Percentiles rank a stretch among this genome's conserved stretches.
phyloP scores from a whole-genome alignment of 1,139 yeast genomes.

The Saccharomyces pastorianus region DNA sequence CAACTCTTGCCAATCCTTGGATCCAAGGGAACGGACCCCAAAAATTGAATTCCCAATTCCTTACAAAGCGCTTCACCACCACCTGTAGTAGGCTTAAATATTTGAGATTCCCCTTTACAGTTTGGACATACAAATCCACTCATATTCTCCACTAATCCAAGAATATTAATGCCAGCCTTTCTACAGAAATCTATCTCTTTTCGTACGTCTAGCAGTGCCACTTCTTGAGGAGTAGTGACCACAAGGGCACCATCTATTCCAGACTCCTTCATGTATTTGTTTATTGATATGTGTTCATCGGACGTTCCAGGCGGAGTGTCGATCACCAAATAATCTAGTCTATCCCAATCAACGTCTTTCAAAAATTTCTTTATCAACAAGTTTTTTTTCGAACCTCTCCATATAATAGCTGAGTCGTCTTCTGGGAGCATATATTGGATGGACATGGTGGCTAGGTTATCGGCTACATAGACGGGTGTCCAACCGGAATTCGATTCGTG shows the following conservation, averaged over 20 bases:
- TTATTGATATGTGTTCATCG: conserved; percentile 90
- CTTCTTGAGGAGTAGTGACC: conserved; percentile 97
- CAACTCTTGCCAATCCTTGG: conserved; percentile 91
- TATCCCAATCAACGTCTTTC: conserved; percentile 89
- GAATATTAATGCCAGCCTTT: conserved; percentile 75
- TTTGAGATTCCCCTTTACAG: conserved; percentile 83
- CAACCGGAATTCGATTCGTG: conserved; percentile 90
- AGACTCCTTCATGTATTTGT: conserved; percentile 76
- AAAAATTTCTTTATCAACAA: conserved; percentile 88
- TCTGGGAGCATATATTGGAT: conserved; percentile 94
- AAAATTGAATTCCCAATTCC: conserved; percentile 65
- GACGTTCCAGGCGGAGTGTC: conserved; percentile 99
- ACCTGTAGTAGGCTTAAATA: conserved; percentile 92
- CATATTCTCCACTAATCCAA: conserved; percentile 96
- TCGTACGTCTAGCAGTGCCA: conserved; percentile 86
- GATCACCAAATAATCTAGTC: conserved; percentile 73
- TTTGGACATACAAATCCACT: conserved; percentile 95
- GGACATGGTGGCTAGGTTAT: conserved; percentile 90
- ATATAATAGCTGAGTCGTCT: conserved; percentile 86
- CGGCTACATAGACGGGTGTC: conserved; percentile 95
- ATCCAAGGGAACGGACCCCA: conserved; percentile 92
- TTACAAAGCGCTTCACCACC: conserved; percentile 83
- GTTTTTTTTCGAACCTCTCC: conserved; percentile 95
- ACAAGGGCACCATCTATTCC: conserved; percentile 94
- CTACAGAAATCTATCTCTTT: conserved; percentile 92